Evolutionary conservation across 2,329 filamentous ascomycete genomes (phyloP), one percentile per base, ranked within the genome.

Genomic region (Aspergillus sp.): DNA sequence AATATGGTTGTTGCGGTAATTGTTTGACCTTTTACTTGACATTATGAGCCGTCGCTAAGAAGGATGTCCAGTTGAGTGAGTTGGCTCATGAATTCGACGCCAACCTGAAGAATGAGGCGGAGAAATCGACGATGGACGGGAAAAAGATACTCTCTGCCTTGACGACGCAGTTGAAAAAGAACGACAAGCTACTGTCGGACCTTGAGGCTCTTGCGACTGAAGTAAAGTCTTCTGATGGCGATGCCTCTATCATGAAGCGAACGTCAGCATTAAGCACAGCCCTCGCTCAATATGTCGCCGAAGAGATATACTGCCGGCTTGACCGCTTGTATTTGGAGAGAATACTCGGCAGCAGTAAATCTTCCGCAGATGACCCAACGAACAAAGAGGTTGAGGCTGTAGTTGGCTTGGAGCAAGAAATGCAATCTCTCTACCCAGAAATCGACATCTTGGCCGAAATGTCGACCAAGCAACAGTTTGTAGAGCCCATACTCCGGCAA

Each of bases 381-480:
- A 41, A 54, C 17, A 20, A 45, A 12, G 61, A 65, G 9, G 42
- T 53, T 6, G 66, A 67, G 20, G 55, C 61, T 4, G 47, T 69
- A n/a, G 41, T 59, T 32, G 67, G 64, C 1, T 50, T 77, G 26
- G 64, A 74, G 53, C 67, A 71, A 50, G 75, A 77, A 55, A 61
- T 77, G 12, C 72, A 70, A 32, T 73, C 74, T 17, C 59, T 77
- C 1, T 76, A 76, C 48, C 66, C 72, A 0, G 74, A 77, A 48
- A 75, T 77, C 43, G 71, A 69, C 22, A 63, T 76, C 4, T 60
- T 77, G 34, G 68, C 75, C 42, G 71, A 76, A n/a, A 72, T 77
- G 61, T 77, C 76, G 51, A 74, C 72, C 1, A 73, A 71, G 58
- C 76, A 79, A 45, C 69, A 74, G 53, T 78, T 76, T 62, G 69